Base-by-base conservation (phyloP, 2,329 filamentous ascomycete genomes). In the Epichloe festucae region DNA sequence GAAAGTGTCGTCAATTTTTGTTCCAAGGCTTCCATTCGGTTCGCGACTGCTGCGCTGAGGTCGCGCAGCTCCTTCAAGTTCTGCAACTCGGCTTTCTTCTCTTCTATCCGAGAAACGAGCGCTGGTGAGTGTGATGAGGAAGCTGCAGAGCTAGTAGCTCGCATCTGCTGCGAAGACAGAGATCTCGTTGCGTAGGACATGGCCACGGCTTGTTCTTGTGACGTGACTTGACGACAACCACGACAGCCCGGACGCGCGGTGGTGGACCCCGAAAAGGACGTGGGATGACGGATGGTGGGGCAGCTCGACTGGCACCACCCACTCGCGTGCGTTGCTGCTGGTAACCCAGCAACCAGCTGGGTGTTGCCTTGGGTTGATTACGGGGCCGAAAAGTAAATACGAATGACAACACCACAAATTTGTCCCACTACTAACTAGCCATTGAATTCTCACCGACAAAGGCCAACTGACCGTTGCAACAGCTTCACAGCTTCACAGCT, bases 31-130 rank as follows among this genome's bases (percentile, higher is more conserved):
- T 90, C 84, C 86, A 94, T 93, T 66, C 93, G 87, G 41, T 78
- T 76, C 42, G 87, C 87, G 36, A 91, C 76, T 2, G 84, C 85
- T 21, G 84, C 85, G 59, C 86, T 91, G 45, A 94, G 74, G 60
- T 89, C 84, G 58, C 86, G 79, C 49, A 94, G 70, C 65, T 93
- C 83, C 63, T 81, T 85, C 53, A 93, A 73, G 60, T 82, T 87
- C 59, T 89, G 85, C 5, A 94, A 76, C 66, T 94, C 88, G 50
- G 82, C 81, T 67, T 86, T 89, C 73, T 94, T 94, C 70, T 93
- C 87, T 56, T 86, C 82, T 63, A 94, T 89, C 56, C 87, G 84
- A 44, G 85, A 80, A 49, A 86, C 70, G 15, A 93, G 73, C 27
- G 81, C 78, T 1, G 85, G 79, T 1, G 86, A 86, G 65, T 87